These are phyloP conservation scores for Candida schatavii DNA, from an alignment of 805 yeast species.

Conservation along the genomic window DNA sequence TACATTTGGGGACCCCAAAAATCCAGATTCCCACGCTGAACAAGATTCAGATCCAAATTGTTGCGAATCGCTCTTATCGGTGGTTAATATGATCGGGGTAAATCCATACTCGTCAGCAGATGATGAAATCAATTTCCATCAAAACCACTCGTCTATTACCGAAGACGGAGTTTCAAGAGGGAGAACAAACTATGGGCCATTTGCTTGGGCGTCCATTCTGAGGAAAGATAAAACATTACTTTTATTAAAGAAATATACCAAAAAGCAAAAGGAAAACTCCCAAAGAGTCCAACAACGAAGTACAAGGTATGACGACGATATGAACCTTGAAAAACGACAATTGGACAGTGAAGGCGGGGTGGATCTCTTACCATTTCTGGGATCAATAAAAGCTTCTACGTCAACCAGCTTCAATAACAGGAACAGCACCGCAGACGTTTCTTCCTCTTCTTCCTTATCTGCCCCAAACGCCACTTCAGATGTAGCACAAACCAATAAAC, in stretches of 20 bases:
- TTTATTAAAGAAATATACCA: conserved; percentile 4
- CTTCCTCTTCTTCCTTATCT: background rate
- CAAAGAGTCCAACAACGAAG: background rate
- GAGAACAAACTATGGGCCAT: conserved; percentile 23
- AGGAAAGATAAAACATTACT: conserved; percentile 16
- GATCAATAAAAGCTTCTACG: background rate
- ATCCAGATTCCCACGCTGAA: background rate
- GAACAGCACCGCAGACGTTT: no score
- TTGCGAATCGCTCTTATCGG: background rate
- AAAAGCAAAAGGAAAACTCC: background rate
- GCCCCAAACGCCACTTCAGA: background rate
- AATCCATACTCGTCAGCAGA: conserved; percentile 10
- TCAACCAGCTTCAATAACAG: no score
- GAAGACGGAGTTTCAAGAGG: conserved; percentile 15
- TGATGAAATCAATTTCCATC: conserved; percentile 10
- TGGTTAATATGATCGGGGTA: conserved; percentile 6
- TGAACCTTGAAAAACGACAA: conserved; percentile 13
- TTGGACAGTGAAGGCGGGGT: conserved; percentile 22
- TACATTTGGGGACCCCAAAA: background rate
- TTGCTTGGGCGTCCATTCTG: conserved; percentile 23
- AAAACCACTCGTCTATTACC: conserved; percentile 13
- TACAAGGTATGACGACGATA: background rate
- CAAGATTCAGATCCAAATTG: background rate
- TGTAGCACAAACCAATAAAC: background rate
- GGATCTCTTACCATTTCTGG: conserved; percentile 16